A percentile compares a stretch with the other conserved stretches of the same genome.
These are phyloP conservation scores for Lentinus tigrinus DNA, from an alignment of 768 basidiomycete genomes.

Conservation along the genomic window DNA sequence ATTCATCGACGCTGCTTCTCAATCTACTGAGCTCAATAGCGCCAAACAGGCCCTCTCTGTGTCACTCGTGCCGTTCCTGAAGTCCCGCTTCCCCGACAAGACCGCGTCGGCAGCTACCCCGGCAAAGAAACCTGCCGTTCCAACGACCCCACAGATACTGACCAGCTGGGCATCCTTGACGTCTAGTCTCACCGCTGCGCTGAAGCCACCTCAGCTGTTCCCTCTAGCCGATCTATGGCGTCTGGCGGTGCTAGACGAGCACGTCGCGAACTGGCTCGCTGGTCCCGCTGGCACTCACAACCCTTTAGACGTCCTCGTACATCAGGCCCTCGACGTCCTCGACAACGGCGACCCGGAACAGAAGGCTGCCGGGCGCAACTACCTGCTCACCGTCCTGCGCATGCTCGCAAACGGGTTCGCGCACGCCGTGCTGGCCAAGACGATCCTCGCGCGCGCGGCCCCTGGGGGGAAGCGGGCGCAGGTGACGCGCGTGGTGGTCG, in stretches of 20 bases:
- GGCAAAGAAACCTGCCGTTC: constrained; percentile 23
- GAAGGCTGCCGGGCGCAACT: constrained; percentile 44
- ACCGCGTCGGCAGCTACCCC: not conserved
- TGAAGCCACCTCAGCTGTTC: constrained; percentile 63
- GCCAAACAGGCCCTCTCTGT: constrained; percentile 50
- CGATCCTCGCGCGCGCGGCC: constrained; percentile 36
- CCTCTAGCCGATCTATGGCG: constrained; percentile 85
- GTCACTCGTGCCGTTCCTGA: constrained; percentile 63
- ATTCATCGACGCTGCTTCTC: constrained; percentile 53
- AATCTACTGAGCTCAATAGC: constrained; percentile 33
- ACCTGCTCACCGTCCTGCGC: constrained; percentile 63
- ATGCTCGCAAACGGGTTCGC: constrained; percentile 70
- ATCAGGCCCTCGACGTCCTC: constrained; percentile 39
- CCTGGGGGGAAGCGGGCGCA: constrained; percentile 27
- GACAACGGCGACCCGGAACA: constrained; percentile 27
- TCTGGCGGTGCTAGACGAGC: constrained; percentile 65
- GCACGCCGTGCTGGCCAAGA: constrained; percentile 35
- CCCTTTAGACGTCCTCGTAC: constrained; percentile 46
- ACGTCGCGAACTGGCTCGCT: constrained; percentile 52
- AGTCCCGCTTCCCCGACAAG: constrained; percentile 47
- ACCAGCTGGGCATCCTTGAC: constrained; percentile 51
- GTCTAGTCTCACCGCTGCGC: constrained; percentile 37
- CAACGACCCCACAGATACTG: constrained; percentile 39
- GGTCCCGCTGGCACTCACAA: constrained; percentile 29
- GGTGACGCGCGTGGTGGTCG: constrained; percentile 58